Base-by-base conservation (phyloP, 2,329 filamentous ascomycete species). In the Myriosclerotinia scirpicola region DNA sequence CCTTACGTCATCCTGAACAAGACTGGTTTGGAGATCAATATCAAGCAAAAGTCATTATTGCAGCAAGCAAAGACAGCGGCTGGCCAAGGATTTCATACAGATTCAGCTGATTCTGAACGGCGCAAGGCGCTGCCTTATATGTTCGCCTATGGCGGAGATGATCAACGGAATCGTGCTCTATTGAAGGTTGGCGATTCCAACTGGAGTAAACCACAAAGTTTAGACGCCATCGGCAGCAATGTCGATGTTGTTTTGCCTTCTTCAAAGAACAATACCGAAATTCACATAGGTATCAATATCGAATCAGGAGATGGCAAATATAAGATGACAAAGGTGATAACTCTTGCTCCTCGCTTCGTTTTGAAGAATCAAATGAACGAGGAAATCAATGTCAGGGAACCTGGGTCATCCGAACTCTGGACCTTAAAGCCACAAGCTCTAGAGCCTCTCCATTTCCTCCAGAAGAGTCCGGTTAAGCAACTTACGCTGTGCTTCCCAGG, bases 181-280 rank as follows among this genome's bases (percentile, higher is more conserved):
- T 81, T 99, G 68, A 96, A 92, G 79, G 87, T 97, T 52, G 92
- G 90, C 6, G 90, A 96, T 65, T 97, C 95, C 0, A 86, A 89
- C 68, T 99, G 95, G 96, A 98, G 95, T 80, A 97, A 95, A 76
- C 92, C 94, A 0, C 94, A 98, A 77, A 97, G 92, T 83, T 97
- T 99, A 73, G 96, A 99, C 75, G 95, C 95, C 26, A 95, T 99
- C 70, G 95, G 95, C 42, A 98, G 94, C 74, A 93, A 90, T 0
- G 90, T 92, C 20, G 93, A 97, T 73, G 91, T 97, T 46, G 86
- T 95, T 44, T 83, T 99, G 44, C 90, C 90, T 60, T 92, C 93
- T 0, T 80, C 85, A 2, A 85, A 84, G 53, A 82, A 85, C 69
- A 84, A 83, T 66, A 89, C 89, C 2, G 95, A 99, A 77, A 93